A percentile compares a stretch with the other conserved stretches of the same genome.
These are phyloP conservation scores for Avena atlantica DNA, from an alignment of 176 grass and related monocot genomes.

Conservation along the genomic window DNA sequence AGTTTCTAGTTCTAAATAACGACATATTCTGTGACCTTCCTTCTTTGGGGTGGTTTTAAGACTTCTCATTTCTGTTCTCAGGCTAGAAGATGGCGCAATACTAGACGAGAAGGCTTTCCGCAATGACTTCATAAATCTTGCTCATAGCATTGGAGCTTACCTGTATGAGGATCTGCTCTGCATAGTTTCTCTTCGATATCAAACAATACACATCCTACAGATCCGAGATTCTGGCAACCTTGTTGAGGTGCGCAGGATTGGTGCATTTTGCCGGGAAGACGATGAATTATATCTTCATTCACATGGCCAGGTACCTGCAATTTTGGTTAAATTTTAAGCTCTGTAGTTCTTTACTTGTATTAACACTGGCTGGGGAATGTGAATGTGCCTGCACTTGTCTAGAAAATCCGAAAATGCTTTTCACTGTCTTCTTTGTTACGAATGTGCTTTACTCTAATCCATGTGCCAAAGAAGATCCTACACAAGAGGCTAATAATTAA, in stretches of 20 bases:
- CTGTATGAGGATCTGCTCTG: conserved; percentile 96
- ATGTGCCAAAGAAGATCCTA: neutral
- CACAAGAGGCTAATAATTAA: neutral
- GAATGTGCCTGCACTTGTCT: neutral
- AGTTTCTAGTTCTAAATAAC: neutral
- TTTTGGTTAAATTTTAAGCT: neutral
- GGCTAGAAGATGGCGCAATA: conserved; percentile 87
- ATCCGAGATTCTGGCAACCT: conserved; percentile 88
- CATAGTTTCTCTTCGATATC: conserved; percentile 87
- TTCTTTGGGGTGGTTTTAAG: conserved; percentile 43
- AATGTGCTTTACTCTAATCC: neutral
- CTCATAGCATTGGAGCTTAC: conserved; percentile 90
- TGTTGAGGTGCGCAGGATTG: conserved; percentile 91
- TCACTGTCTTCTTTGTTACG: neutral
- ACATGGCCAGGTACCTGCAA: conserved; percentile 69
- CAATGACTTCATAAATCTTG: conserved; percentile 94
- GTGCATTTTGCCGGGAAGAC: conserved; percentile 87
- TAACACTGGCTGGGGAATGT: conserved; percentile 11
- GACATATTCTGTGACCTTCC: conserved; percentile 37
- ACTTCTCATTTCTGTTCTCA: conserved; percentile 59
- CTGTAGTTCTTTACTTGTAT: neutral
- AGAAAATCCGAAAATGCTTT: neutral
- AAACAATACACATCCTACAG: conserved; percentile 96
- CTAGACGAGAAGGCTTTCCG: conserved; percentile 86
- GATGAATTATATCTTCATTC: conserved; percentile 94